These are phyloP conservation scores for Nematocida ausubeli DNA, from an alignment of 371 early-diverging fungal species.

Conservation along the genomic window DNA sequence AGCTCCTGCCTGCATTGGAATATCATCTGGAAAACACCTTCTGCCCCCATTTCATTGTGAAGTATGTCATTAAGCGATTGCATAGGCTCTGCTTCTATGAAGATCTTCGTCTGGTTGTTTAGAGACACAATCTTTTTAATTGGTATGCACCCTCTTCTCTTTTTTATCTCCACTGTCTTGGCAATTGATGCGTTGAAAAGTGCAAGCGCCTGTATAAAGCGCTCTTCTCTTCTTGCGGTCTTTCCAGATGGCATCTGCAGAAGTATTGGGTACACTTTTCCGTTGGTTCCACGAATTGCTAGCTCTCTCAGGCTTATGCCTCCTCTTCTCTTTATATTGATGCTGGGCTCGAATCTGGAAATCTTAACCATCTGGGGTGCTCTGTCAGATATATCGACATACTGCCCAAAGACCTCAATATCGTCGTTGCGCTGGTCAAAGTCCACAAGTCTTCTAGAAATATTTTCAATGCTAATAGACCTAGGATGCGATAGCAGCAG, in stretches of 20 bases:
- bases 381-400: slow-evolving; percentile 58
- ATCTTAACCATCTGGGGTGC: slow-evolving; percentile 55
- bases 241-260: slow-evolving; percentile 42
- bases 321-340: slow-evolving; percentile 41
- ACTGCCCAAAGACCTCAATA: slow-evolving; percentile 57
- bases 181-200: slow-evolving; percentile 28
- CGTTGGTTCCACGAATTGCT: slow-evolving; percentile 55
- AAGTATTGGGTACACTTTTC: slow-evolving; percentile 51
- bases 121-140: slow-evolving; percentile 44
- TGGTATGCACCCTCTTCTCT: slow-evolving; percentile 22
- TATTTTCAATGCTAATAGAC: slow-evolving; percentile 38
- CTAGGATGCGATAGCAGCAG: slow-evolving; percentile 25
- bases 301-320: slow-evolving; percentile 48
- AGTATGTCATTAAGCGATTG: slow-evolving; percentile 26
- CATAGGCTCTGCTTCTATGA: slow-evolving; percentile 34
- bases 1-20: slow-evolving; percentile 28
- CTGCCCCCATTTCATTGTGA: slow-evolving; percentile 8
- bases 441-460: slow-evolving; percentile 39
- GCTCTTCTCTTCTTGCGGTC: slow-evolving; percentile 40
- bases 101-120: slow-evolving; percentile 43
- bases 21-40: slow-evolving; percentile 20
- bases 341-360: slow-evolving; percentile 49
- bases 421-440: slow-evolving; percentile 49
- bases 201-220: slow-evolving; percentile 49
- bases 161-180: slow-evolving; percentile 27